Base-by-base conservation (phyloP, 305 asterid genomes). In the Rubia tinctorum region DNA sequence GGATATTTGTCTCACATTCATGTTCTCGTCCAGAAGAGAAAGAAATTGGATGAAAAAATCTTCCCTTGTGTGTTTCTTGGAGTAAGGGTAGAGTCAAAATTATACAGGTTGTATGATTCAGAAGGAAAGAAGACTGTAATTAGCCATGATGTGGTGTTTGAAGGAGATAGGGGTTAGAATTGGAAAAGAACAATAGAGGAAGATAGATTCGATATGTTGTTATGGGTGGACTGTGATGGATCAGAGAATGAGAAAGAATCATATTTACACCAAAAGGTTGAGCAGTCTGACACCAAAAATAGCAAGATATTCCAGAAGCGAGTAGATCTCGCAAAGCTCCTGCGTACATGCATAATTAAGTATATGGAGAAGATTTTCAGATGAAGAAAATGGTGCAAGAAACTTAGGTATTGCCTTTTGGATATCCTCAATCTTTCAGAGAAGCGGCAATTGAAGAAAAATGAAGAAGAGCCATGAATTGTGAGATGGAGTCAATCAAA, bases 161-260 rank as follows among this genome's bases (percentile, higher is more conserved):
- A 66, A n/a, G 71, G 39, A 17, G 71, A 66, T 8, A 42, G n/a
- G 20, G 43, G 71, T 6, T 66, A 53, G 71, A 30, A 66, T 40
- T 66, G 71, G 30, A n/a, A 8, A 12, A 66, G 42, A 34, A 17
- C 5, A 3, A 9, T 8, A 3, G 18, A n/a, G 30, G n/a, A 20
- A 34, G 30, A 4, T 25, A 25, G 14, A 7, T 7, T 5, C 20
- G 18, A 25, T 4, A 30, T 2, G 1, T 5, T 13, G 20, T 4
- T 66, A 34, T 10, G 20, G 49, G 70, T 7, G 8, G 43, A 34
- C 8, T 3, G 42, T 37, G 45, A 5, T 34, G 15, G 20, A 66
- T 7, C 15, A 66, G 42, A 9, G 44, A 34, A 66, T 43, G 10
- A 27, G 39, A 34, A 25, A 4, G 45, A 9, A 7, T 14, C n/a